Evolutionary conservation across 2,329 filamentous ascomycete species (phyloP), one percentile per base, ranked within the genome.

Genomic region (Colletotrichum cereale): DNA sequence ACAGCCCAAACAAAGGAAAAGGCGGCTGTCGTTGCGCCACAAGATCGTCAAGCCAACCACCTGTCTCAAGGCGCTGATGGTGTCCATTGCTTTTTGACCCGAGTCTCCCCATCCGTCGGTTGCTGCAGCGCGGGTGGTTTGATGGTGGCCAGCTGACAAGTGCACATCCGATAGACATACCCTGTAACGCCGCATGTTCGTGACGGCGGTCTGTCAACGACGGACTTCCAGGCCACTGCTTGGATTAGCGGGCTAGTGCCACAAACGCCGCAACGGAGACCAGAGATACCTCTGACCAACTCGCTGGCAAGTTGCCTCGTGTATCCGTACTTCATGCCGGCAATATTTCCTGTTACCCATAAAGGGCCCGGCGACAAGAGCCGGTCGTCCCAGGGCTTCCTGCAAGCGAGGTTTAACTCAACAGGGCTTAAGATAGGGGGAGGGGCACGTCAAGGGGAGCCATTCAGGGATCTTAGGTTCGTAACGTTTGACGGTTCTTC

Each of bases 391-490:
- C 58, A 60, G 69, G 69, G 60, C 65, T 61, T 66, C 60, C 16
- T 40, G 69, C 58, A 69, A 69, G 69, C 65, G 69, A 72, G 47
- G 42, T 69, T 60, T 64, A 34, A 62, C 44, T 50, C 26, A 60
- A 42, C 69, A 72, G 66, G 69, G 69, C 65, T 61, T 52, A 21
- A 69, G 65, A 72, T 72, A 72, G 69, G 69, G 69, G 69, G 69
- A 72, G 69, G 69, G 69, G 69, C 65, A 60, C 26, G 42, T 38
- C 48, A 62, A 69, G 65, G 68, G 69, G 38, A 52, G 47, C 18
- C 53, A 31, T 47, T 47, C 58, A 57, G 52, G 69, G 69, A 48
- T 50, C 14, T 64, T 38, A 63, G 57, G 38, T 60, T 55, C 42
- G 44, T 12, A 55, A 42, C 67, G 44, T 72, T 72, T 65, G 69